These are phyloP conservation scores for Gymnopilus dilepis DNA, from an alignment of 768 basidiomycete genomes.

Conservation along the genomic window DNA sequence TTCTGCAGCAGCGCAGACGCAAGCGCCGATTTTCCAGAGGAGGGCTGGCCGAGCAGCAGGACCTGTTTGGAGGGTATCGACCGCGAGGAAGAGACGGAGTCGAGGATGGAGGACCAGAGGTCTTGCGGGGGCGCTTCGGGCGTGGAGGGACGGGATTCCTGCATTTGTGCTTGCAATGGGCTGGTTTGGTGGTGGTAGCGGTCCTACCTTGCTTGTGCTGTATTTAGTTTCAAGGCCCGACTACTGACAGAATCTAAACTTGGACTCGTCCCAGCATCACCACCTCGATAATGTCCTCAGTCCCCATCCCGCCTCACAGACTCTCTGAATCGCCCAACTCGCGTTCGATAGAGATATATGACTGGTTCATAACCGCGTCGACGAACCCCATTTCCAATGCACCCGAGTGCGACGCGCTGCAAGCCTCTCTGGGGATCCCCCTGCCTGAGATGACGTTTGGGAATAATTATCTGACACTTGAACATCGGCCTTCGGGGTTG, in stretches of 20 bases:
- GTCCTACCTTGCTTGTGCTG: too few relatives aligned
- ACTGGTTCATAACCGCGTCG: conserved; percentile 72
- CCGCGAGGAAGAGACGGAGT: conserved; percentile 82
- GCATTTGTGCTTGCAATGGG: conserved; percentile 39
- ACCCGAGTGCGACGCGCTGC: conserved; percentile 71
- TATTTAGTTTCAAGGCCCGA: not conserved
- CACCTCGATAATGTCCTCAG: conserved; percentile 44
- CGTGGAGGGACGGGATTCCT: conserved; percentile 63
- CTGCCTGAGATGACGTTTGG: conserved; percentile 98
- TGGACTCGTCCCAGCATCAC: conserved; percentile 8
- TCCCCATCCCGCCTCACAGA: conserved; percentile 62
- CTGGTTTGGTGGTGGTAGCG: too few relatives aligned
- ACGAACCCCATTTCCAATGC: conserved; percentile 85
- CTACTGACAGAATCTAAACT: not conserved
- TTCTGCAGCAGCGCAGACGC: conserved; percentile 76
- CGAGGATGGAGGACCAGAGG: conserved; percentile 92
- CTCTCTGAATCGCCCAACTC: conserved; percentile 73
- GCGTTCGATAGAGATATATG: conserved; percentile 67
- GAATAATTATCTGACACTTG: conserved; percentile 72
- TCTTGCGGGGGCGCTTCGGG: conserved; percentile 80
- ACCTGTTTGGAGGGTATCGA: conserved; percentile 88
- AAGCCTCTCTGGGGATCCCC: conserved; percentile 70
- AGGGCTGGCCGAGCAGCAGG: conserved; percentile 80
- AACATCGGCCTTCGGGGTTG: conserved; percentile 70
- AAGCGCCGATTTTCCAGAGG: conserved; percentile 79